phyloP scores from a whole-genome alignment of 208 protist species.

The Trypanosoma conorhini region DNA sequence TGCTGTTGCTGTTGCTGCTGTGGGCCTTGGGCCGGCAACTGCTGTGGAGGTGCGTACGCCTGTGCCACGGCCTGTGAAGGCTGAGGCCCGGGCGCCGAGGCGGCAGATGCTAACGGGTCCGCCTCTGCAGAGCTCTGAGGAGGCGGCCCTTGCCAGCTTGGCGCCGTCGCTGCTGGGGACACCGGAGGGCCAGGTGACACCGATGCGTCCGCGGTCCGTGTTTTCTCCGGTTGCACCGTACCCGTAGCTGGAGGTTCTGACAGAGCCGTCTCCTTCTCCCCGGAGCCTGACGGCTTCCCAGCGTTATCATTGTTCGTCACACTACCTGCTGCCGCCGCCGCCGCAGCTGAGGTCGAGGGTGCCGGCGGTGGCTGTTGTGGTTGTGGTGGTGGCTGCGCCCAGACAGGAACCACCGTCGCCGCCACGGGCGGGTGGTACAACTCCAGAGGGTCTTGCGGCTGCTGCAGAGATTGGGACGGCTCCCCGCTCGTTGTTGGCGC shows the following conservation, averaged over 20 bases:
- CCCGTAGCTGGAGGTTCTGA: conserved; percentile 25
- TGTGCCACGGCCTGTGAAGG: conserved; percentile 13
- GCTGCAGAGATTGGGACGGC: neutral
- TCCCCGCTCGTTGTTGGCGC: neutral
- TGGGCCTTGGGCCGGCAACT: conserved; percentile 3
- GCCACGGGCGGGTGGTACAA: conserved; percentile 36
- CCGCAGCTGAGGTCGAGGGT: neutral
- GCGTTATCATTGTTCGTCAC: conserved; percentile 1
- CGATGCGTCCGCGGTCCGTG: neutral
- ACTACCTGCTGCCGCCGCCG: neutral
- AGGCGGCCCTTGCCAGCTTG: conserved; percentile 6
- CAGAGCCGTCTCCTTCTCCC: neutral
- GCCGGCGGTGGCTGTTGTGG: conserved; percentile 15
- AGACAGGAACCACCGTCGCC: conserved; percentile 42
- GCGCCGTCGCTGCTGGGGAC: conserved; percentile 15
- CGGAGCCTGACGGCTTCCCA: neutral
- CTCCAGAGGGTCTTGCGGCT: neutral
- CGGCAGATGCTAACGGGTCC: conserved; percentile 7
- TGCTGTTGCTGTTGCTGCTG: too few species aligned
- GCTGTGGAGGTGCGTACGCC: conserved; percentile 8
- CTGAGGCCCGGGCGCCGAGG: neutral
- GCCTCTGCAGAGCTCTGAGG: conserved; percentile 9
- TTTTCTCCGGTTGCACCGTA: conserved; percentile 5
- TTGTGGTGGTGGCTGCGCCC: conserved; percentile 27
- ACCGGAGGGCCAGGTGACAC: conserved; percentile 10